Evolutionary conservation across 768 basidiomycete species (phyloP).

Genomic region (Nidula microcarpa): DNA sequence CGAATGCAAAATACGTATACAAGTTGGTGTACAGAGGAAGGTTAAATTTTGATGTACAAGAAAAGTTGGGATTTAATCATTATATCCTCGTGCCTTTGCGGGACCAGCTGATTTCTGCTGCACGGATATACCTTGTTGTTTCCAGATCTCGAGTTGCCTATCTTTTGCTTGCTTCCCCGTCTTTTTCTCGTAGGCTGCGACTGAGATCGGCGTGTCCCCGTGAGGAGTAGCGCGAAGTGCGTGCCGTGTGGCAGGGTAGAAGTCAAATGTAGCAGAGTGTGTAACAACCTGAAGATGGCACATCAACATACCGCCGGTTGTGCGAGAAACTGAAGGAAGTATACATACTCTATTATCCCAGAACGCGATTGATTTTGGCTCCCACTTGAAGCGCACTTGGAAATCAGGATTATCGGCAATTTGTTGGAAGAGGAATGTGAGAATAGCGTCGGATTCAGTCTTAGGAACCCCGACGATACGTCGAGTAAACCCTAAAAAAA

Average conservation of each 20-base stretch:
- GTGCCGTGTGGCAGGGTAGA: conserved; percentile 75
- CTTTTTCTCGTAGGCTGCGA: conserved; percentile 60
- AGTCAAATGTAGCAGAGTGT: conserved; percentile 81
- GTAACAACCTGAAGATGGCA: conserved; percentile 54
- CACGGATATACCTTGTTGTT: conserved; percentile 53
- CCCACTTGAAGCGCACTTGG: conserved; percentile 79
- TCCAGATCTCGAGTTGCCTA: conserved; percentile 70
- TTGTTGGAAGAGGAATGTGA: conserved; percentile 68
- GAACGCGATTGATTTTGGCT: conserved; percentile 72
- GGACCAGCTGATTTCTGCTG: conserved; percentile 22
- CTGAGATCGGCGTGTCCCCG: conserved; percentile 74
- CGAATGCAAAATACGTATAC: too few species aligned
- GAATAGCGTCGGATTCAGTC: conserved; percentile 73
- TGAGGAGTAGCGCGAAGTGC: conserved; percentile 81
- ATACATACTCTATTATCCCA: conserved; percentile 78
- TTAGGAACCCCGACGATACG: conserved; percentile 78
- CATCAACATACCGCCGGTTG: too few species aligned
- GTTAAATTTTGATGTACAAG: too few species aligned
- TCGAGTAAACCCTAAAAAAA: conserved; percentile 64
- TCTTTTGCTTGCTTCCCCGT: conserved; percentile 72
- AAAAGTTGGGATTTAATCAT: conserved; percentile 37
- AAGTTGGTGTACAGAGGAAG: too few species aligned
- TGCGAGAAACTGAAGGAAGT: too few species aligned
- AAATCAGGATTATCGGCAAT: conserved; percentile 69
- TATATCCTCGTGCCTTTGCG: conserved; percentile 51